Base-by-base conservation (phyloP, 805 yeast species). In the Myxozyma geophila region DNA sequence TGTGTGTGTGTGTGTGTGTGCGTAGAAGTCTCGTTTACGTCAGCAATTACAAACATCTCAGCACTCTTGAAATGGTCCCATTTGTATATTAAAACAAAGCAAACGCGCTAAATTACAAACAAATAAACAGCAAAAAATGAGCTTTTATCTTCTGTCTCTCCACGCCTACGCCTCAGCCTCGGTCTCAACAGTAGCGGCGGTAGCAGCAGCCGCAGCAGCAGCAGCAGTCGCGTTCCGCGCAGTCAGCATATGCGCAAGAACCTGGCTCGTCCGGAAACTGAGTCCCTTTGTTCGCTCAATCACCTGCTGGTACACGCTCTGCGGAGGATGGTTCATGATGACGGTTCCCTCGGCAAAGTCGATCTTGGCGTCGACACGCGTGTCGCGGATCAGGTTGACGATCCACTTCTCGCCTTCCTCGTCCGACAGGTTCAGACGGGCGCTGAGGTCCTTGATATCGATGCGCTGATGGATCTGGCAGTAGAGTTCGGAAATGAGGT, bases 231-330 rank as follows among this genome's bases (percentile, higher is more conserved):
- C 57, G 39, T 15, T 57, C 46, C 69, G 63, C 43, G 68, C 65
- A 28, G 57, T 71, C 47, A 73, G 62, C 58, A 74, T 73, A 58
- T 80, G 79, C 60, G 81, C 80, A 67, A 85, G 78, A 51, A 84
- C 78, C 74, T 85, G 88, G 73, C 80, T 82, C 19, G 87, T 82
- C 71, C 84, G 82, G 77, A 82, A 85, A 41, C 84, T 81, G 70
- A 86, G 76, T 4, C 85, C 85, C 79, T 86, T 86, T n/a, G 89
- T 85, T 74, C 82, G 84, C 70, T 86, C 89, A 67, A 83, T 82
- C 46, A 89, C 83, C 68, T 86, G 88, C 69, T 89, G 91, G 77
- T 87, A 81, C 47, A 85, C 84, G 70, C 85, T 79, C 56, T 80
- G 80, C 21, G 79, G 75, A 61, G 85, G 83, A 68, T 84, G 85